A percentile compares a stretch with the other conserved stretches of the same genome.
phyloP scores from a whole-genome alignment of 1,284 basidiomycete genomes.

The Ustilago cynodontis region DNA sequence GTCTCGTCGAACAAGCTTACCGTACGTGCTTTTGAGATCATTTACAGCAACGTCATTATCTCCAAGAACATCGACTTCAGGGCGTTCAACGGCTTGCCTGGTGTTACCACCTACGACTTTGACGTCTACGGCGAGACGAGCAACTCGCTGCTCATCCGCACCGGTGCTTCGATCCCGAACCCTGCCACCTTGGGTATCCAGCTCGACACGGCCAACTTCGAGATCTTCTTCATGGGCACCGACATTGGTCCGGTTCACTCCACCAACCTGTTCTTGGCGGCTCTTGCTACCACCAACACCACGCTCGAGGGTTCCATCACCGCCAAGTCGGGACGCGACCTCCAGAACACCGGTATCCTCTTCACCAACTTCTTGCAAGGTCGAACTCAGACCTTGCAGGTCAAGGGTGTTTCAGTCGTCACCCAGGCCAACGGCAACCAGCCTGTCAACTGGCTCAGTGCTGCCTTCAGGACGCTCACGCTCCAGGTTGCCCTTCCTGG shows the following conservation, averaged over 20 bases:
- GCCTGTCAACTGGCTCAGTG: slow-evolving; percentile 79
- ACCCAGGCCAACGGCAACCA: slow-evolving; percentile 65
- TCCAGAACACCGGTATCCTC: slow-evolving; percentile 76
- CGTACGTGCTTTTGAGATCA: slow-evolving; percentile 78
- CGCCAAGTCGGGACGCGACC: slow-evolving; percentile 73
- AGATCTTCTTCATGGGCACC: slow-evolving; percentile 72
- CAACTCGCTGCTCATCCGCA: slow-evolving; percentile 79
- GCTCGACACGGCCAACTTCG: slow-evolving; percentile 79
- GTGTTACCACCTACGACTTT: slow-evolving; percentile 77
- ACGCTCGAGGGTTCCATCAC: slow-evolving; percentile 77
- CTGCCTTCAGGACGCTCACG: slow-evolving; percentile 79
- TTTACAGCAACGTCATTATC: slow-evolving; percentile 78
- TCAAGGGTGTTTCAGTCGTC: slow-evolving; percentile 77
- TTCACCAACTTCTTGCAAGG: slow-evolving; percentile 80
- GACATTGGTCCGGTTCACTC: slow-evolving; percentile 72
- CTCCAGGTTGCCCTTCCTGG: slow-evolving; percentile 78
- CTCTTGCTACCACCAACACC: slow-evolving; percentile 73
- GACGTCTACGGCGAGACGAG: slow-evolving; percentile 74
- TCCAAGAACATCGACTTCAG: slow-evolving; percentile 78
- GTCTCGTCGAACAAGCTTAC: slow-evolving; percentile 77
- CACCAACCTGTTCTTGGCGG: slow-evolving; percentile 74
- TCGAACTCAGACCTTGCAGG: slow-evolving; percentile 76
- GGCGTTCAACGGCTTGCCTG: slow-evolving; percentile 79
- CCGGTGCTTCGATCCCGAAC: slow-evolving; percentile 78
- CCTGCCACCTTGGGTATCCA: slow-evolving; percentile 79